Conservation (phyloP, 345 rosid species). For the Salix brachista region DNA sequence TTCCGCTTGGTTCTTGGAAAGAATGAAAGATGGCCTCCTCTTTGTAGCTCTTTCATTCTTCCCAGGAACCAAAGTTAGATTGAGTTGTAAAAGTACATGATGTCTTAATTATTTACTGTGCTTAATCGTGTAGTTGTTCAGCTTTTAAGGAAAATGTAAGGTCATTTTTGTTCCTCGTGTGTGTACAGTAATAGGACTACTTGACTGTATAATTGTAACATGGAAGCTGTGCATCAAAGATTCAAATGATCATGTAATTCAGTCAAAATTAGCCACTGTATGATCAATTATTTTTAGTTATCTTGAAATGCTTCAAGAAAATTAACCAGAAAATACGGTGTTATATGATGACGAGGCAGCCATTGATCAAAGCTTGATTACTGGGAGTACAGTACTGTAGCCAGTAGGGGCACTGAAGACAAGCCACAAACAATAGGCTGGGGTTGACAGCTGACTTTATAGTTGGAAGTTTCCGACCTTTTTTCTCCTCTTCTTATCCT, state of each 20-base stretch:
- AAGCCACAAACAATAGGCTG: background rate
- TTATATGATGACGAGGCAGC: background rate
- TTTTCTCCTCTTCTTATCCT: background rate
- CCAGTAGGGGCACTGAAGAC: background rate
- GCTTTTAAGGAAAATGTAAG: background rate
- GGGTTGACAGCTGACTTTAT: background rate
- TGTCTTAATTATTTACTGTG: background rate
- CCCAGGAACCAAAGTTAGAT: constrained; percentile 13
- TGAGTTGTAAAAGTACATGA: background rate
- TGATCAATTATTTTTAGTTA: background rate
- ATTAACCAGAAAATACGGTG: background rate
- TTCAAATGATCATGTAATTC: background rate
- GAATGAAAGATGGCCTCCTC: background rate
- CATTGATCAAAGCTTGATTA: background rate
- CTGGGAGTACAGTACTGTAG: background rate
- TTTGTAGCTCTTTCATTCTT: constrained; percentile 11
- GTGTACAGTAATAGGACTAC: background rate
- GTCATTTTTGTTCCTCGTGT: background rate
- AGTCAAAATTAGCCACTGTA: background rate
- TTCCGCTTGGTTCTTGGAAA: constrained; percentile 18
- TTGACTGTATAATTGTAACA: background rate
- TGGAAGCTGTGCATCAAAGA: background rate
- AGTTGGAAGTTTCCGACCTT: background rate
- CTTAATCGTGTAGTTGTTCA: background rate
- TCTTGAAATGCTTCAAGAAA: background rate